Evolutionary conservation across 2,329 filamentous ascomycete genomes (phyloP).

Genomic region (Tolypocladium ovalisporum): DNA sequence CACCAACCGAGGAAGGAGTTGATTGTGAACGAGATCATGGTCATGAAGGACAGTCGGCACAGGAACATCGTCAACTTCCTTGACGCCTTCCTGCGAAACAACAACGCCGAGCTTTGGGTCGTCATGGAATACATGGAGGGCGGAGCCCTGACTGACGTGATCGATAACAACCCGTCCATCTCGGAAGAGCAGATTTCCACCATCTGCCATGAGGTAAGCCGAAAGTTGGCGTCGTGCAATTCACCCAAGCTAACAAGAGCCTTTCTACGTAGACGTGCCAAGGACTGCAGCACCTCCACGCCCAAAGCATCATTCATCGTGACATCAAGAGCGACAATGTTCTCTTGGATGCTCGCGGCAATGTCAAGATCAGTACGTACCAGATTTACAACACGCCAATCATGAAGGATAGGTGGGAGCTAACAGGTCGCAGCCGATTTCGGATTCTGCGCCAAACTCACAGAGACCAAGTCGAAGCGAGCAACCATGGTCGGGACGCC

Average conservation of each 20-base stretch:
- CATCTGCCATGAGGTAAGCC: conserved; percentile 82
- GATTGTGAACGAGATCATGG: conserved; percentile 98
- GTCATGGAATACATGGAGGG: conserved; percentile 99
- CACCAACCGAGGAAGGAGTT: conserved; percentile 96
- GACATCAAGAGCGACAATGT: conserved; percentile 99
- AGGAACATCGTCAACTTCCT: conserved; percentile 98
- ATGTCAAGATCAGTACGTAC: conserved; percentile 90
- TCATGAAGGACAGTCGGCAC: conserved; percentile 99
- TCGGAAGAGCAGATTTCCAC: conserved; percentile 96
- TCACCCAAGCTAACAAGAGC: conserved; percentile 7
- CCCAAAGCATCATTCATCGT: conserved; percentile 94
- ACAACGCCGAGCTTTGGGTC: conserved; percentile 93
- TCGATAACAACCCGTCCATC: conserved; percentile 92
- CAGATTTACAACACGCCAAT: not conserved
- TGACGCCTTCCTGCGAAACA: conserved; percentile 91
- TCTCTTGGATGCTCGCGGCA: conserved; percentile 82
- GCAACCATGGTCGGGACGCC: conserved; percentile 98
- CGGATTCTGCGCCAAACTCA: conserved; percentile 97
- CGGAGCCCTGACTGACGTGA: conserved; percentile 92
- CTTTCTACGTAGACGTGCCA: conserved; percentile 67
- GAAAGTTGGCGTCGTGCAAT: too few relatives aligned
- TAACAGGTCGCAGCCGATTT: conserved; percentile 69
- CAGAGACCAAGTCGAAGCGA: conserved; percentile 91
- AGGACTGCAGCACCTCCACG: conserved; percentile 86
- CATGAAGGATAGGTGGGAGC: conserved; percentile 3